Evolutionary conservation across 2,329 filamentous ascomycete species (phyloP).

Genomic region (Epichloe elymi): DNA sequence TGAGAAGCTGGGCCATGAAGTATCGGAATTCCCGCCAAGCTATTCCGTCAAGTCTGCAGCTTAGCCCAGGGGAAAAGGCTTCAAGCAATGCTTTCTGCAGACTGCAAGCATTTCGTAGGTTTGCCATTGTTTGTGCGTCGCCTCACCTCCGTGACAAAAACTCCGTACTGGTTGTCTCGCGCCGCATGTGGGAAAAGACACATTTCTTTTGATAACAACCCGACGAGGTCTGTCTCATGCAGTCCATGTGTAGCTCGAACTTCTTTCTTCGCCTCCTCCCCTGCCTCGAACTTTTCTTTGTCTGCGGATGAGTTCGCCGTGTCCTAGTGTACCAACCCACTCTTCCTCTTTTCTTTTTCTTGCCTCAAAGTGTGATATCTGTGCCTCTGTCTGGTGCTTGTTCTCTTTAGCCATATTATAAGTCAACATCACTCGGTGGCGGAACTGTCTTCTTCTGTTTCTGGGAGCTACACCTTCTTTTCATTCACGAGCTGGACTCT

Average conservation of each 20-base stretch:
- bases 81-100: not conserved
- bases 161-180: not conserved
- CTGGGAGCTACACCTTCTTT: not conserved
- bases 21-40: too few relatives aligned
- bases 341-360: not conserved
- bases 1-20: too few relatives aligned
- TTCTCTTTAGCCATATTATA: not conserved
- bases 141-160: not conserved
- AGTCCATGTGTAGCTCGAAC: not conserved
- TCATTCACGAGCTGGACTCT: not conserved
- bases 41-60: too few relatives aligned
- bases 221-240: constrained; percentile 2
- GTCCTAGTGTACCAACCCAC: not conserved
- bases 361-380: not conserved
- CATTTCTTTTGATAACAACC: constrained; percentile 2
- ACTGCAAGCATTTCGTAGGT: not conserved
- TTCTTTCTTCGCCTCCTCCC: not conserved
- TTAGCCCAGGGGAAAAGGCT: not conserved
- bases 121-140: not conserved
- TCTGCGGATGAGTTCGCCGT: not conserved
- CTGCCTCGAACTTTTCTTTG: not conserved
- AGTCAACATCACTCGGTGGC: not conserved
- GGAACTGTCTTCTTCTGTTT: not conserved
- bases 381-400: not conserved
- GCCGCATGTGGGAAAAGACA: not conserved